Evolutionary conservation across 73 alveolate genomes (phyloP), one percentile per base, ranked within the genome.

Genomic region (Effrenium voratum): DNA sequence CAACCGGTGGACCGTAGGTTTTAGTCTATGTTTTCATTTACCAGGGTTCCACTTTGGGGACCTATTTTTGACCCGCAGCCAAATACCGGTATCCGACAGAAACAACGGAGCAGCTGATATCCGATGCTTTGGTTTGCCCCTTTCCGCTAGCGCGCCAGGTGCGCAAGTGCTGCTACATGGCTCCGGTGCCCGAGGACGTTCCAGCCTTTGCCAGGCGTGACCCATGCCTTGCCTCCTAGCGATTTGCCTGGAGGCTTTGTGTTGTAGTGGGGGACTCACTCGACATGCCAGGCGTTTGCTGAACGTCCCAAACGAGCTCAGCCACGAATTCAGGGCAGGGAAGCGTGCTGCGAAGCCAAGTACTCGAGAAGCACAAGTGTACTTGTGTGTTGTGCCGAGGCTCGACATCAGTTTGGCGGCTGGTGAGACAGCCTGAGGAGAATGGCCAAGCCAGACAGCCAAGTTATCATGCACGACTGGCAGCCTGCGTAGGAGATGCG

Each of bases 91-190:
- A n/a, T n/a, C n/a, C n/a, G n/a, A n/a, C n/a, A n/a, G n/a, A n/a
- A n/a, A n/a, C n/a, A n/a, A n/a, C n/a, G n/a, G n/a, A n/a, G n/a
- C n/a, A n/a, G n/a, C n/a, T n/a, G n/a, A n/a, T n/a, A n/a, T n/a
- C n/a, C n/a, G n/a, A n/a, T n/a, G n/a, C n/a, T n/a, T n/a, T n/a
- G n/a, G n/a, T n/a, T n/a, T n/a, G n/a, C n/a, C n/a, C n/a, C n/a
- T n/a, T n/a, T n/a, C n/a, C n/a, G n/a, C n/a, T n/a, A n/a, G n/a
- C n/a, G 28, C 0, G 44, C 34, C 76, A 90, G 97, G 83, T 90
- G 41, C 97, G 97, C 55, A 90, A 68, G 76, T 90, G 97, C 76
- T 90, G 97, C 97, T 90, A 90, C 87, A 90, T 90, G 97, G 97
- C 97, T 5, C 97, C 97, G n/a, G 83, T 90, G 30, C 97, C 97